Conservation (phyloP, 75 land plant genomes). For the Pseudotsuga menziesii region DNA sequence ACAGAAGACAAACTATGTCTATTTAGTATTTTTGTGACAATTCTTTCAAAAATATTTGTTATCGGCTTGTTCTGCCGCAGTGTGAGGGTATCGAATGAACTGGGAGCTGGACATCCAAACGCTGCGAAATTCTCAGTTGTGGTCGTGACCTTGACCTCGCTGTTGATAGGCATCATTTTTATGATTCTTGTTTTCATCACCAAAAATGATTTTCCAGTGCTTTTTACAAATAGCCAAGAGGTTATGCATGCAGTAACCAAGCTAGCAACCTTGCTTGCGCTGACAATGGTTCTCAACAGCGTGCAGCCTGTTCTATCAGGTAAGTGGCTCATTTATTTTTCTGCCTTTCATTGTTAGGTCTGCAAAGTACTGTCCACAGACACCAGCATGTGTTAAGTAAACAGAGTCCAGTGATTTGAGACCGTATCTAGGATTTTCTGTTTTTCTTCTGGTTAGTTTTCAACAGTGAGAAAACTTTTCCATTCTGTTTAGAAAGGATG, state of each 20-base stretch:
- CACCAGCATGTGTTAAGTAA: too few relatives aligned
- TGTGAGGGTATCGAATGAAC: conserved; percentile 55
- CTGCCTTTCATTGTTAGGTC: too few relatives aligned
- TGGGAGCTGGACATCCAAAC: conserved; percentile 48
- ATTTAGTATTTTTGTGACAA: not conserved
- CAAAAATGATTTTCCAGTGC: conserved; percentile 23
- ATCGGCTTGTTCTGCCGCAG: conserved; percentile 11
- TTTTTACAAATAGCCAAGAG: conserved; percentile 23
- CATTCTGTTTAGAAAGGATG: too few relatives aligned
- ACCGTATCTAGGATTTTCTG: too few relatives aligned
- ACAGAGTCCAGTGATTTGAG: too few relatives aligned
- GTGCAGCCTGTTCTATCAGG: conserved; percentile 40
- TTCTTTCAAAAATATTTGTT: too few relatives aligned
- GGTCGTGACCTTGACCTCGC: conserved; percentile 18
- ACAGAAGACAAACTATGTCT: not conserved
- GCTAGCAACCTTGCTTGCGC: conserved; percentile 23
- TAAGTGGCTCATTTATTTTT: not conserved
- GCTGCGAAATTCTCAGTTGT: conserved; percentile 35
- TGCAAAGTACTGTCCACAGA: too few relatives aligned
- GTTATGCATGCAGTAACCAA: conserved; percentile 21
- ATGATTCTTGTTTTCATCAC: conserved; percentile 13
- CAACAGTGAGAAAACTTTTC: too few relatives aligned
- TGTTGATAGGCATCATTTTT: conserved; percentile 24
- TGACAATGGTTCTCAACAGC: conserved; percentile 23
- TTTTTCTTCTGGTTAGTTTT: too few relatives aligned